A percentile compares a stretch with the other conserved stretches of the same genome.
These are phyloP conservation scores for Pistacia vera DNA, from an alignment of 345 rosid species.

Conservation along the genomic window DNA sequence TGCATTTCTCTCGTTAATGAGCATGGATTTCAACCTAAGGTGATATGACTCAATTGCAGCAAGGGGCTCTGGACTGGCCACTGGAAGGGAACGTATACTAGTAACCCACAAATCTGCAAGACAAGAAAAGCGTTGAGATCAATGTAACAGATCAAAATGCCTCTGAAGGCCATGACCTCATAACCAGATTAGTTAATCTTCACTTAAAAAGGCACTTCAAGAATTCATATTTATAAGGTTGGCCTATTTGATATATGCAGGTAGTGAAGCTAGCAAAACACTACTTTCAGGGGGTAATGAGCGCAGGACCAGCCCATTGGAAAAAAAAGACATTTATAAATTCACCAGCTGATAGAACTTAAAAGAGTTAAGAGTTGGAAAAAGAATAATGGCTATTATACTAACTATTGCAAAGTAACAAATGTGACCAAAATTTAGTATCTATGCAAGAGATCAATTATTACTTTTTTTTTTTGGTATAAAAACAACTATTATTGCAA, in stretches of 20 bases:
- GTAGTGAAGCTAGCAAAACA: too few species aligned
- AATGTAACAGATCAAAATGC: conserved; percentile 11
- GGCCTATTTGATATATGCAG: too few species aligned
- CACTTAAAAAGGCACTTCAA: too few species aligned
- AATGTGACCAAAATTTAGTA: background rate
- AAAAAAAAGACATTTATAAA: too few species aligned
- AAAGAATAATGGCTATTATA: background rate
- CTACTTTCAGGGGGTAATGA: too few species aligned
- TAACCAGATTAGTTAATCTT: background rate
- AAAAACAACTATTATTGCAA: background rate
- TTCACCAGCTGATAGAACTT: too few species aligned
- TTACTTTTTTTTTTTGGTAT: too few species aligned
- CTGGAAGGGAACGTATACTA: conserved; percentile 41
- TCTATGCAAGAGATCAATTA: background rate
- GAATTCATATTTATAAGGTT: too few species aligned
- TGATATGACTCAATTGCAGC: conserved; percentile 62
- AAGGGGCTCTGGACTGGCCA: conserved; percentile 44
- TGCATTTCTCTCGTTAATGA: conserved; percentile 35
- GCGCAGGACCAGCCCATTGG: too few species aligned
- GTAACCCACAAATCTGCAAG: conserved; percentile 46
- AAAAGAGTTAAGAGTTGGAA: too few species aligned
- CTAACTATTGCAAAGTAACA: background rate
- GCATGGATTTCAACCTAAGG: conserved; percentile 41
- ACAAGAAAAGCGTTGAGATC: conserved; percentile 13
- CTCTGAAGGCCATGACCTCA: background rate